Conservation (phyloP, 495 filamentous ascomycete genomes). For the Trichoderma asperelloides region DNA sequence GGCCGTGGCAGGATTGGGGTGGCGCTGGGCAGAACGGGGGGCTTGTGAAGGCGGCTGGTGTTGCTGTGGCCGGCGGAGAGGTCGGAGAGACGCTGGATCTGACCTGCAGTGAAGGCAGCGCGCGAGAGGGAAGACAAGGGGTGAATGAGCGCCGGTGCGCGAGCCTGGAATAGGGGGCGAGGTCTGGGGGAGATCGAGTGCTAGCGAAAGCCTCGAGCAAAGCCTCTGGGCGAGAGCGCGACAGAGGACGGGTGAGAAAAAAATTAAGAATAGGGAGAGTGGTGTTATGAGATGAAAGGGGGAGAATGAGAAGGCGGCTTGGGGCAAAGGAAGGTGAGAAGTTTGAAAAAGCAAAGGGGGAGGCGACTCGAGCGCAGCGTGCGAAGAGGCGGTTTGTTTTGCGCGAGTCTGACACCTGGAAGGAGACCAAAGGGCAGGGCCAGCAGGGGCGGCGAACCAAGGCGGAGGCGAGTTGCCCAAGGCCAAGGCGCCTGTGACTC, state of each 20-base stretch:
- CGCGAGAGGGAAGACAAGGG: constrained; percentile 1
- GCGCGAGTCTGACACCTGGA: constrained; percentile 2
- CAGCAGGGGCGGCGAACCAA: neutral
- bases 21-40: neutral
- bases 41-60: neutral
- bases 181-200: constrained; percentile 6
- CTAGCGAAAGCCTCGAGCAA: constrained; percentile 11
- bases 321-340: constrained; percentile 14
- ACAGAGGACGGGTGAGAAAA: constrained; percentile 2
- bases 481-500: constrained; percentile 2
- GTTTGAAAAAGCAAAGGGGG: constrained; percentile 9
- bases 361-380: constrained; percentile 8
- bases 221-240: constrained; percentile 3
- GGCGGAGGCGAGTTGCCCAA: constrained; percentile 4
- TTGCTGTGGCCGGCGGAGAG: neutral
- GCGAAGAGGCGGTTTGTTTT: constrained; percentile 5
- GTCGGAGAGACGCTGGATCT: constrained; percentile 6
- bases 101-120: constrained; percentile 7
- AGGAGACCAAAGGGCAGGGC: neutral
- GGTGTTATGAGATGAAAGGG: neutral
- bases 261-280: neutral
- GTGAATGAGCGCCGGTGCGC: constrained; percentile 2
- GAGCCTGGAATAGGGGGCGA: neutral
- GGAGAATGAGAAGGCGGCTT: constrained; percentile 13
- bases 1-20: neutral